phyloP scores from a whole-genome alignment of 2,329 filamentous ascomycete species.

The Cladosporium cucumerinum region DNA sequence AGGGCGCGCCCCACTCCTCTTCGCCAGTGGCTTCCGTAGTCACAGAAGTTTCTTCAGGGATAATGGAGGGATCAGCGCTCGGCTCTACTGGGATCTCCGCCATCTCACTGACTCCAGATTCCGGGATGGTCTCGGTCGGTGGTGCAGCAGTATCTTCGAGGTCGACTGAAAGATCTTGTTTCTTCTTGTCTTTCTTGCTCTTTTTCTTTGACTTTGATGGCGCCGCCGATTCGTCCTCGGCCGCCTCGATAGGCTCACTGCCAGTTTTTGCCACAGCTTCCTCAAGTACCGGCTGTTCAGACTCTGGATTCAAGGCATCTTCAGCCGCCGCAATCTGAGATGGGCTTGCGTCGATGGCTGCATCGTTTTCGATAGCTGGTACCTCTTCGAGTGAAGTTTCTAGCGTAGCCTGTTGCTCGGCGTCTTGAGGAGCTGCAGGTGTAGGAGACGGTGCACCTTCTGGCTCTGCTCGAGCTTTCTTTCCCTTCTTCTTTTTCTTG shows the following conservation, averaged over 20 bases:
- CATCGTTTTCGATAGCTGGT: background rate
- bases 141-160: conserved; percentile 8
- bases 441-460: background rate
- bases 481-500: conserved; percentile 46
- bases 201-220: conserved; percentile 23
- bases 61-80: no score
- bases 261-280: background rate
- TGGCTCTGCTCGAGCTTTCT: background rate
- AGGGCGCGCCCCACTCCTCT: conserved; percentile 21
- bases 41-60: background rate
- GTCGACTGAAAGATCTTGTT: conserved; percentile 11
- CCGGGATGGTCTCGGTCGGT: background rate
- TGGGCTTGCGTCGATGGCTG: background rate
- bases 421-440: background rate
- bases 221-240: background rate
- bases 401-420: background rate
- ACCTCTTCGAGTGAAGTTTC: background rate
- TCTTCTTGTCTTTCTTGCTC: conserved; percentile 29
- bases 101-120: background rate
- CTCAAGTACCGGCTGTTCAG: background rate
- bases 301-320: background rate
- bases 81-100: background rate
- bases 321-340: background rate
- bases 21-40: background rate
- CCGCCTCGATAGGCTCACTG: conserved; percentile 8